Evolutionary conservation across 345 rosid species (phyloP).

Genomic region (Acer yangbiense): DNA sequence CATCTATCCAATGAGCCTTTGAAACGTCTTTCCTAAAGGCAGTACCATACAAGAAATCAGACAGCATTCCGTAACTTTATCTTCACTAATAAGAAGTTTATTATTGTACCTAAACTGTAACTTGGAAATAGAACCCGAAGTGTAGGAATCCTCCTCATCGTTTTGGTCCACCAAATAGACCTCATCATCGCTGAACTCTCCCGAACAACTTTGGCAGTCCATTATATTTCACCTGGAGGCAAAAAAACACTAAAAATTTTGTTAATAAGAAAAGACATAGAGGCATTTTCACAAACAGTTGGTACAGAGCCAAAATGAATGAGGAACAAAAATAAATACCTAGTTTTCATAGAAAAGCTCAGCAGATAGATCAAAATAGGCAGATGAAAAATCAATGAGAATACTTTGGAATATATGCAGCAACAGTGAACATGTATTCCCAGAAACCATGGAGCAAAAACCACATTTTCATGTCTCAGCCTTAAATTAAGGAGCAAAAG

Average conservation of each 20-base stretch:
- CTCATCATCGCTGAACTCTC: conserved; percentile 16
- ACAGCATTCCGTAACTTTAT: neutral
- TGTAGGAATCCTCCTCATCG: conserved; percentile 26
- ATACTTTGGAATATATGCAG: neutral
- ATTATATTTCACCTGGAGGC: neutral
- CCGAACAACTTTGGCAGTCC: conserved; percentile 1
- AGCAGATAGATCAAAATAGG: neutral
- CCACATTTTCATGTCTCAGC: too few relatives aligned
- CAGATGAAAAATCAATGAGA: neutral
- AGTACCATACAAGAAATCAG: conserved; percentile 11
- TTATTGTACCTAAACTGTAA: conserved; percentile 31
- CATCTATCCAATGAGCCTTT: conserved; percentile 62
- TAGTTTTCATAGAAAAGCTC: neutral
- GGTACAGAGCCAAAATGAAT: neutral
- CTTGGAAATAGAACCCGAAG: conserved; percentile 17
- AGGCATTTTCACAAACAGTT: neutral
- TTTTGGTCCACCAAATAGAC: conserved; percentile 1
- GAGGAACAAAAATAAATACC: neutral
- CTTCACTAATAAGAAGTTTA: neutral
- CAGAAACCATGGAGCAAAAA: too few relatives aligned
- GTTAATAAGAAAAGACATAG: neutral
- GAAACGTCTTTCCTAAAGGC: conserved; percentile 55
- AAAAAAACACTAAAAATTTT: neutral
- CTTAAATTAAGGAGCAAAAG: too few relatives aligned
- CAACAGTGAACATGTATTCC: neutral